These are phyloP conservation scores for Diaporthe vaccinii DNA, from an alignment of 2,329 filamentous ascomycete genomes.

Conservation along the genomic window DNA sequence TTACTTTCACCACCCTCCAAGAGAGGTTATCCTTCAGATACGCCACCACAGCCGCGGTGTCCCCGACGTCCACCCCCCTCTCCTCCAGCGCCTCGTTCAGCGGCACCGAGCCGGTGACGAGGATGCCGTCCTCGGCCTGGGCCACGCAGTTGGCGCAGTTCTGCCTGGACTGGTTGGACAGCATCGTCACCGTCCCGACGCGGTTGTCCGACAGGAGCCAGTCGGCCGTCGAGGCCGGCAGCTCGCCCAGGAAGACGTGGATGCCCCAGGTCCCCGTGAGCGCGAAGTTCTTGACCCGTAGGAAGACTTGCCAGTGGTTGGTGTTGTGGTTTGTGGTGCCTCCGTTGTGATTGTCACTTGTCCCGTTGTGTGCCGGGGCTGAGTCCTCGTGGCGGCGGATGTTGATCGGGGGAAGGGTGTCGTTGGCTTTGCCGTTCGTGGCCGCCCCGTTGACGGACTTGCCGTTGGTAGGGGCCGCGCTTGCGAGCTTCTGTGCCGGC, in stretches of 20 bases:
- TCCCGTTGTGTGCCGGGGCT: not conserved
- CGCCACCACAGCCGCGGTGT: not conserved
- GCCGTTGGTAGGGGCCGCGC: not conserved
- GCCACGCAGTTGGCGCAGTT: constrained; percentile 26
- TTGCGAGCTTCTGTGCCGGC: not conserved
- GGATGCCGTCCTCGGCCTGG: constrained; percentile 5
- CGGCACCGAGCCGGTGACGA: constrained; percentile 21
- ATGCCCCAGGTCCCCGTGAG: constrained; percentile 30
- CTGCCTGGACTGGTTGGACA: constrained; percentile 2
- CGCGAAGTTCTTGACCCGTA: constrained; percentile 34
- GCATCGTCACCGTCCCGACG: constrained; percentile 30
- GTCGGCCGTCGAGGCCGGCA: constrained; percentile 1
- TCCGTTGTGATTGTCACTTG: not conserved
- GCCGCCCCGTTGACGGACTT: not conserved
- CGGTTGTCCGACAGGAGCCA: constrained; percentile 27
- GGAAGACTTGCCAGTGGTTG: constrained; percentile 27
- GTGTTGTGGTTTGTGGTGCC: not conserved
- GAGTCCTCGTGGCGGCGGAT: not conserved
- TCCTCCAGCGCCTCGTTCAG: constrained; percentile 16
- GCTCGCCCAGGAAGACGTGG: constrained; percentile 34
- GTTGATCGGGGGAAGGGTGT: not conserved
- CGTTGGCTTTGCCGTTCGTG: not conserved
- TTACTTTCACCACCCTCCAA: constrained; percentile 11
- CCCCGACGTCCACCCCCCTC: not conserved
- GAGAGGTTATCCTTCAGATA: constrained; percentile 15